phyloP scores from a whole-genome alignment of 352 stramenopile genomes.

The Pythium myriotylum region DNA sequence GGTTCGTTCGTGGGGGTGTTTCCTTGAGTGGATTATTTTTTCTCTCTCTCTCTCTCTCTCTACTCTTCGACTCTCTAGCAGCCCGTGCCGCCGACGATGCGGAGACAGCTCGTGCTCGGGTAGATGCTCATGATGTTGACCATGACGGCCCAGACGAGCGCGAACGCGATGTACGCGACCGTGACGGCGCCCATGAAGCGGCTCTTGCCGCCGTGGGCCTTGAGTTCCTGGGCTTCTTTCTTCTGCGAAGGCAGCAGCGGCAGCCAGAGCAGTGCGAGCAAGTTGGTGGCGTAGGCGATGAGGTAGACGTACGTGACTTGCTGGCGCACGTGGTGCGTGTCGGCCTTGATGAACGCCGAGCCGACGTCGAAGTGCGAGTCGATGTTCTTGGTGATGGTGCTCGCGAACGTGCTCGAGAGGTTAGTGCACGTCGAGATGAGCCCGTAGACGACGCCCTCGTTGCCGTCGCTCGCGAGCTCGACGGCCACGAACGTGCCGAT shows the following conservation, averaged over 20 bases:
- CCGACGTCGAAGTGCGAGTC: slow-evolving; percentile 22
- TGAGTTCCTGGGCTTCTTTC: slow-evolving; percentile 14
- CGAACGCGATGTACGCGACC: slow-evolving; percentile 15
- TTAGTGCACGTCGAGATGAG: slow-evolving; percentile 28
- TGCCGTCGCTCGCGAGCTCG: slow-evolving; percentile 22
- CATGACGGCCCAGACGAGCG: slow-evolving; percentile 18
- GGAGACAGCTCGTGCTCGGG: slow-evolving; percentile 23
- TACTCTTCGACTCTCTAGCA: too few relatives aligned
- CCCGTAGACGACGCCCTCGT: slow-evolving; percentile 32
- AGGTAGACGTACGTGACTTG: slow-evolving; percentile 19
- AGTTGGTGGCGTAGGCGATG: slow-evolving; percentile 23
- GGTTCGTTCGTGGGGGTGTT: too few relatives aligned
- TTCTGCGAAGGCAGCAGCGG: slow-evolving; percentile 26
- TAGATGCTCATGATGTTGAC: slow-evolving; percentile 36
- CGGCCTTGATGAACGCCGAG: slow-evolving; percentile 21
- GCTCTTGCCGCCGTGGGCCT: slow-evolving; percentile 16
- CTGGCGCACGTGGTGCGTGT: slow-evolving; percentile 12
- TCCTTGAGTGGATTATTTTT: too few relatives aligned
- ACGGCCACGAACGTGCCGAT: slow-evolving; percentile 27
- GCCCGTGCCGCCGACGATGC: slow-evolving; percentile 32
- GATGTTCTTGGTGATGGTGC: slow-evolving; percentile 25
- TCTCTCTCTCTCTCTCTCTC: too few relatives aligned
- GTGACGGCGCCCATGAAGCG: slow-evolving; percentile 15
- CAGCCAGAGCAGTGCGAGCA: slow-evolving; percentile 22
- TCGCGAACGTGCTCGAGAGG: slow-evolving; percentile 15